phyloP scores from a whole-genome alignment of 2,329 filamentous ascomycete genomes.

The Diplodia corticola region DNA sequence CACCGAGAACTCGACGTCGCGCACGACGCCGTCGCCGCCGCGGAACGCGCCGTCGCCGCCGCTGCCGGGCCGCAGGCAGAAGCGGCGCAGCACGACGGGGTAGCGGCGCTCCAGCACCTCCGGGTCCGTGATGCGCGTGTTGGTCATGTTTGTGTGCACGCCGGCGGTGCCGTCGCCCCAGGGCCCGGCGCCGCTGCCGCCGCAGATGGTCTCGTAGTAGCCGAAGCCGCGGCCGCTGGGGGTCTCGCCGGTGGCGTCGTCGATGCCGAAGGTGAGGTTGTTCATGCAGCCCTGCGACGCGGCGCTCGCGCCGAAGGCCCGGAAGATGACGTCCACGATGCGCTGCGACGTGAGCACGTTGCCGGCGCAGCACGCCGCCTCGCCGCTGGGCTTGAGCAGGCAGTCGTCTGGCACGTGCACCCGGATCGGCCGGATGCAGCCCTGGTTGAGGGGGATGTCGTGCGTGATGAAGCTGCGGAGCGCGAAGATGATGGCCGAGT shows the following conservation, averaged over 20 bases:
- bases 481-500: conserved; percentile 36
- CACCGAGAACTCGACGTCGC: conserved; percentile 40
- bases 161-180: conserved; percentile 34
- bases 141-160: conserved; percentile 37
- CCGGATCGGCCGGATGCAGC: conserved; percentile 33
- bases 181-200: conserved; percentile 38
- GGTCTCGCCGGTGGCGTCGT: conserved; percentile 34
- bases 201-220: conserved; percentile 39
- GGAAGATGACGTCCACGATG: conserved; percentile 36
- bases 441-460: conserved; percentile 39
- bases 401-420: conserved; percentile 32
- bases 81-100: conserved; percentile 37
- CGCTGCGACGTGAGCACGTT: conserved; percentile 36
- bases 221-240: conserved; percentile 28
- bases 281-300: conserved; percentile 36
- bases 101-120: conserved; percentile 42
- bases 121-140: conserved; percentile 37
- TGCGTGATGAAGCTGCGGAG: conserved; percentile 34
- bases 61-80: conserved; percentile 32
- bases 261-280: conserved; percentile 39
- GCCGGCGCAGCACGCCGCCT: conserved; percentile 34
- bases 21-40: conserved; percentile 36
- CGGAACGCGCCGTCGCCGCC: conserved; percentile 33
- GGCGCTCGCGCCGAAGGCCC: conserved; percentile 35
- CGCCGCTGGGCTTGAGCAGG: conserved; percentile 32